Base-by-base conservation (phyloP, 352 stramenopile genomes). In the Phytophthora syringae region DNA sequence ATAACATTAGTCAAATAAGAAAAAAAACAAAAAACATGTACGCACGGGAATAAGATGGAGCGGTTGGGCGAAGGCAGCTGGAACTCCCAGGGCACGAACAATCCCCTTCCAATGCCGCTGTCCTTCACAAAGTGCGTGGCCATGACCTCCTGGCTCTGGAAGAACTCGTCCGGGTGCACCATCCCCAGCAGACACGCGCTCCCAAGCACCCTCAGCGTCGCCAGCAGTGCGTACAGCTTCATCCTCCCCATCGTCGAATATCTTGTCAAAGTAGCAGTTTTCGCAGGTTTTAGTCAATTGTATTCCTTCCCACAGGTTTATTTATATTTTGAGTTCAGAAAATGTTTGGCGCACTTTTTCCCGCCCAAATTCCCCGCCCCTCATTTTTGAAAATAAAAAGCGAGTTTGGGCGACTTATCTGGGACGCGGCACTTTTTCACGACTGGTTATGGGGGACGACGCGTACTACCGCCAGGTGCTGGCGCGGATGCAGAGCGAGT, bases 141-240 rank as follows among this genome's bases (percentile, higher is more conserved):
- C 80, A 93, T 92, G 30, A 96, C 73, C 65, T 96, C 88, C 59
- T 90, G 86, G 48, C 83, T 91, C 75, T 96, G 88, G 62, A 96
- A 96, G 57, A 92, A 96, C 70, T 96, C 88, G 58, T 96, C 88
- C 18, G 86, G 84, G 55, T 93, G 83, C 47, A 93, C 64, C 79
- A 94, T 89, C 0, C 80, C 77, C 45, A 84, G 47, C n/a, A 80
- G 60, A 2, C 68, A 12, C 9, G 84, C 49, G 12, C 70, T 60
- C 7, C 47, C 67, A 10, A 65, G 20, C 24, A 85, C 56, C 12
- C 88, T 75, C 13, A 93, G 48, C 43, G 65, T 60, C 28, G 70
- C 79, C 22, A 90, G 67, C 21, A 65, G 34, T 30, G 44, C 61
- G 51, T 85, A 89, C 27, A 63, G 10, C 45, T 20, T 37, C 52